A percentile compares a stretch with the other conserved stretches of the same genome.
These are phyloP conservation scores for Komagataella mondaviorum DNA, from an alignment of 805 yeast genomes.

Conservation along the genomic window DNA sequence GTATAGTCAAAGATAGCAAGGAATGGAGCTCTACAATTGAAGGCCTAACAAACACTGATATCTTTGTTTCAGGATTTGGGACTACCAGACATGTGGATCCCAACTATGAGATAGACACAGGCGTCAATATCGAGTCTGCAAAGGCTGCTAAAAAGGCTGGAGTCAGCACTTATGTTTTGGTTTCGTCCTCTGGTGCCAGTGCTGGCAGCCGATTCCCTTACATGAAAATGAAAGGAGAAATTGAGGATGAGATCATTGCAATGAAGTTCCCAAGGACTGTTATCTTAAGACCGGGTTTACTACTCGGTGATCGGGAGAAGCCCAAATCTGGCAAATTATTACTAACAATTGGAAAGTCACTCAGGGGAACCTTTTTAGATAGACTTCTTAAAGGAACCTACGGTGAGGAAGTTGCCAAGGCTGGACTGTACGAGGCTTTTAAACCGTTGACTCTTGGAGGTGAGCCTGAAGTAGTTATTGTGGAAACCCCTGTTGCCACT, in stretches of 20 bases:
- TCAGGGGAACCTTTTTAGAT: constrained; percentile 21
- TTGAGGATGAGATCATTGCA: constrained; percentile 53
- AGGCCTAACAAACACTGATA: constrained; percentile 11
- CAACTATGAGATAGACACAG: constrained; percentile 64
- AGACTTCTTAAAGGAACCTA: constrained; percentile 21
- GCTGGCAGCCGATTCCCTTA: constrained; percentile 46
- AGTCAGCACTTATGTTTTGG: constrained; percentile 49
- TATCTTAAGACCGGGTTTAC: constrained; percentile 65
- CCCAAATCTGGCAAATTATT: constrained; percentile 21
- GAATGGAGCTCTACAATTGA: constrained; percentile 35
- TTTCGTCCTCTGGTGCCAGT: constrained; percentile 57
- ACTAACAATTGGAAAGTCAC: constrained; percentile 14
- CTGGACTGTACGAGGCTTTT: constrained; percentile 18
- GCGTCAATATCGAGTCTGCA: constrained; percentile 54
- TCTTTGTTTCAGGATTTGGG: constrained; percentile 56
- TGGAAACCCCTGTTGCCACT: constrained; percentile 9
- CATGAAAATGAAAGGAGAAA: constrained; percentile 55
- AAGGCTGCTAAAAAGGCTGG: constrained; percentile 63
- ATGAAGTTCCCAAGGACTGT: constrained; percentile 60
- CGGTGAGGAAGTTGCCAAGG: constrained; percentile 55
- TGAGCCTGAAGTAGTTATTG: constrained; percentile 9
- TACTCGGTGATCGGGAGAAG: constrained; percentile 48
- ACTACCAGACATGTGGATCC: constrained; percentile 70
- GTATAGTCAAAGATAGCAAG: constrained; percentile 30
- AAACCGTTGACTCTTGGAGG: constrained; percentile 11